Evolutionary conservation across 1,139 yeast genomes (phyloP).

Genomic region (Scheffersomyces segobiensis): DNA sequence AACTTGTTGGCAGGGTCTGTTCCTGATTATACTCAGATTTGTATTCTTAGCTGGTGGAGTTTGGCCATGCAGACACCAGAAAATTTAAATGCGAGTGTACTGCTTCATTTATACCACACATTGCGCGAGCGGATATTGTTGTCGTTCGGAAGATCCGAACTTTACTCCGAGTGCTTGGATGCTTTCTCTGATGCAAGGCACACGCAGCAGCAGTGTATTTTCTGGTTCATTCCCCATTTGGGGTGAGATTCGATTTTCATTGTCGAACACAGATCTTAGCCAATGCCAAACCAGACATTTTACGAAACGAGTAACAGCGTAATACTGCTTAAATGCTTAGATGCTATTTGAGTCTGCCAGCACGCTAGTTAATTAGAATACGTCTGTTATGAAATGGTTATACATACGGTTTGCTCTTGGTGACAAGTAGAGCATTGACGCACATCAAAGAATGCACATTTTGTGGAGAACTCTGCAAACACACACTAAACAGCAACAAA

Average conservation of each 20-base stretch:
- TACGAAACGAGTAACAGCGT: neutral
- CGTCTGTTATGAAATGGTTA: neutral
- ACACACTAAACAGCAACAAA: too few relatives aligned
- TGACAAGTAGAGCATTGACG: neutral
- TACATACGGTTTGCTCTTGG: neutral
- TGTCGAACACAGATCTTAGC: neutral
- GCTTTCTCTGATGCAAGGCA: neutral
- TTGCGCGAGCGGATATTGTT: neutral
- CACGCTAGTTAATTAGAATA: neutral
- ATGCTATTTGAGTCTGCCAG: too few relatives aligned
- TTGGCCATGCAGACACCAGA: neutral
- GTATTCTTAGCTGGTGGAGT: neutral
- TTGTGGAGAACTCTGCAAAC: neutral
- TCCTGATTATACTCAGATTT: neutral
- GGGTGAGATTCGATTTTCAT: neutral
- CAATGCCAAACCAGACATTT: neutral
- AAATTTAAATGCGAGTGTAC: too few relatives aligned
- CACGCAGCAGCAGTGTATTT: neutral
- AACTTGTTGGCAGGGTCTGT: neutral
- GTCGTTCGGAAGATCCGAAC: neutral
- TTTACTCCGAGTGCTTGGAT: neutral
- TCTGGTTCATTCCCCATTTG: neutral
- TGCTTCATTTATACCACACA: neutral
- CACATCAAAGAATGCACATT: neutral
- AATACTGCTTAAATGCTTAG: neutral